Percentiles rank a stretch among this genome's conserved stretches.
Conservation (phyloP, 495 filamentous ascomycete species). For the Aspergillus leporis region DNA sequence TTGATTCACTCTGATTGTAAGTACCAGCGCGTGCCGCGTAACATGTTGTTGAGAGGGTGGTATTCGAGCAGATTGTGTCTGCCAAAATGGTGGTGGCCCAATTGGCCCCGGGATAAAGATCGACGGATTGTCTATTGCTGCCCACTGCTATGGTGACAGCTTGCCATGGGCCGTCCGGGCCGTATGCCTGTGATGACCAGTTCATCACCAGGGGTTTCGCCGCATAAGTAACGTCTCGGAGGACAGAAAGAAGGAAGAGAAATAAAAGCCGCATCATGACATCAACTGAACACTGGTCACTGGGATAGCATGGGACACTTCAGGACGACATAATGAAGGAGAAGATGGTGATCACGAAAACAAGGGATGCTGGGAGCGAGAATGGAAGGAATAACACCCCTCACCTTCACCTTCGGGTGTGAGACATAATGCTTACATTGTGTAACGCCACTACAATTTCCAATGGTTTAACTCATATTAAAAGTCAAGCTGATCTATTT, state of each 20-base stretch:
- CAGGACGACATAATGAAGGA: neutral
- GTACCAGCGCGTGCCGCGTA: constrained; percentile 15
- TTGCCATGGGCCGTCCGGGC: constrained; percentile 23
- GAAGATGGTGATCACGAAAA: neutral
- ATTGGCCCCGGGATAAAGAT: constrained; percentile 13
- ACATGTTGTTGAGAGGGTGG: constrained; percentile 13
- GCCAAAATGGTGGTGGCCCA: constrained; percentile 13
- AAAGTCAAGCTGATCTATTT: no score
- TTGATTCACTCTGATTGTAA: constrained; percentile 11
- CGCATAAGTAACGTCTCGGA: neutral
- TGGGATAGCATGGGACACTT: neutral
- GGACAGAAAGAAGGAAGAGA: neutral
- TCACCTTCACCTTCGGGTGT: neutral
- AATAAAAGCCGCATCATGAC: neutral
- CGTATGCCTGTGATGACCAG: constrained; percentile 18
- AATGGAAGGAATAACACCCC: neutral
- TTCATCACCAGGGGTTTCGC: constrained; percentile 5
- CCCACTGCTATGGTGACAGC: constrained; percentile 15
- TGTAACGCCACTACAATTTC: no score
- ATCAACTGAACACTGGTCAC: neutral
- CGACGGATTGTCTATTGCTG: constrained; percentile 13
- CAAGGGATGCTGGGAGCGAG: neutral
- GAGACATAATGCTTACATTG: no score
- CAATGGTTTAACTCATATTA: no score
- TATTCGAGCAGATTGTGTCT: constrained; percentile 15